Evolutionary conservation across 2,329 filamentous ascomycete species (phyloP), one percentile per base, ranked within the genome.

Genomic region (Blastomyces silverae): DNA sequence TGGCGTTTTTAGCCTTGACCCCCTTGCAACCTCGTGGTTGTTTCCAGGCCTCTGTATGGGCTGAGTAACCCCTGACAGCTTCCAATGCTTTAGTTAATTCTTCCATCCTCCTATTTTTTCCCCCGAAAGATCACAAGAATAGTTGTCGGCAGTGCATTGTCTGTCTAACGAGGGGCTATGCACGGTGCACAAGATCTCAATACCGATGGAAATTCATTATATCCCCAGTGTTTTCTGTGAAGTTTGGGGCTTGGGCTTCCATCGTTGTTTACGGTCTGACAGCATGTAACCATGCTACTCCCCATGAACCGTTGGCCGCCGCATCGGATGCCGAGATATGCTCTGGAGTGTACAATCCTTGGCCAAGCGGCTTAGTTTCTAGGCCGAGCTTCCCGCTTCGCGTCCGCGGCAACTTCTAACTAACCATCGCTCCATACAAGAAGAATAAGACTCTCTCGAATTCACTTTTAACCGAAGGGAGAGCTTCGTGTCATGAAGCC

Each of bases 11-110:
- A 58, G 55, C 37, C 31, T 52, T n/a, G 10, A 37, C 15, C 31
- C 53, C 53, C 55, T 42, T 22, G 55, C 37, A n/a, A 58, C 55
- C 55, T 58, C 55, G 55, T 58, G 55, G 55, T 58, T 37, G 17
- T 42, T 58, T 58, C 55, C 20, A 22, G 31, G 11, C 37, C 15
- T 58, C n/a, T 42, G 31, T 42, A 37, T 58, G 55, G 55, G 55
- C n/a, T 15, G 4, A 58, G 8, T 13, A 52, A 25, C 11, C 48
- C 6, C 48, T 25, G n/a, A 52, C 22, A 52, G 8, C 11, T 25
- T 13, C 48, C 22, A 25, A 25, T 11, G 3, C 22, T 52, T 39
- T 39, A 11, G 37, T 8, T 13, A 5, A 2, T 22, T 2, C 48
- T 52, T 52, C n/a, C 10, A 2, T 0, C 48, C n/a, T 25, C n/a